phyloP scores from a whole-genome alignment of 1,284 basidiomycete genomes.

The Somion occarium region DNA sequence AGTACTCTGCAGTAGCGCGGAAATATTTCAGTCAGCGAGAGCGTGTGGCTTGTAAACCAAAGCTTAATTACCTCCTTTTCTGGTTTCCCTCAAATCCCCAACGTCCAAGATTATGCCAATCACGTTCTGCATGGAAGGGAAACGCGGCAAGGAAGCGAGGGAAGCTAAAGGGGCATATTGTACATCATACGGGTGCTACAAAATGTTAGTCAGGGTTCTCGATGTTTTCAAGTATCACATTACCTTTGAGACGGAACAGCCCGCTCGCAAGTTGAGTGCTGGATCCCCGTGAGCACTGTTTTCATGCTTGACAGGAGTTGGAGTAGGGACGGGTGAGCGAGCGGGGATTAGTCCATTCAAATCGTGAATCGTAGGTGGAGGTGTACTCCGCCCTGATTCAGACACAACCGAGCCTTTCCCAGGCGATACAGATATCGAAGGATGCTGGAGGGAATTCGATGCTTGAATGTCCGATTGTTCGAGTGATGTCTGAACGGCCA shows the following conservation, averaged over 20 bases:
- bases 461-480: too few relatives aligned
- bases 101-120: not conserved
- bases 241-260: slow-evolving; percentile 8
- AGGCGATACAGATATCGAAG: not conserved
- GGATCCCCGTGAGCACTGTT: too few relatives aligned
- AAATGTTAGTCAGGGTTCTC: not conserved
- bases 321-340: not conserved
- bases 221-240: not conserved
- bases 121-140: not conserved
- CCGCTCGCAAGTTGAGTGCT: slow-evolving; percentile 10
- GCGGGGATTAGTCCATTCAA: not conserved
- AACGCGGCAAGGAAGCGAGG: not conserved
- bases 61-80: not conserved
- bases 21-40: not conserved
- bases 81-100: not conserved
- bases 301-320: not conserved
- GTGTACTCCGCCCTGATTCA: not conserved
- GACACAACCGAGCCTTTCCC: not conserved
- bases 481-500: too few relatives aligned
- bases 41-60: not conserved
- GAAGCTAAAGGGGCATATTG: not conserved
- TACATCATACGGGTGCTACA: not conserved
- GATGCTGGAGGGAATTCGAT: not conserved
- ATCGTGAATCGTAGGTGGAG: not conserved
- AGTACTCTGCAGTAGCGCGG: slow-evolving; percentile 19